Evolutionary conservation across 2,329 filamentous ascomycete genomes (phyloP).

Genomic region (Neoarthrinium moseri): DNA sequence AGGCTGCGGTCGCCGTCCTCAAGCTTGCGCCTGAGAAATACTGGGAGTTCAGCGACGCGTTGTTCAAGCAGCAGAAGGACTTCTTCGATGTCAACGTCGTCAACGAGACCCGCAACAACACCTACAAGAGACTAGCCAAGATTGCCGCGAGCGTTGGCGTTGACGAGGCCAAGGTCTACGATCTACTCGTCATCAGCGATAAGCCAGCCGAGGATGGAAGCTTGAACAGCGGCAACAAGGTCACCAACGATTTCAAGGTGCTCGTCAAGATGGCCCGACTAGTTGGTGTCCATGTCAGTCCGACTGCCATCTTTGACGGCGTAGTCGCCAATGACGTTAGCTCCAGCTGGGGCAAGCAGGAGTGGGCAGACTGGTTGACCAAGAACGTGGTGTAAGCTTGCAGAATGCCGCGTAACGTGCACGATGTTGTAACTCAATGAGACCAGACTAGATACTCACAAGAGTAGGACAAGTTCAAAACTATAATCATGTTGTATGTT

Average conservation of each 20-base stretch:
- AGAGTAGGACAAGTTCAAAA: too few relatives aligned
- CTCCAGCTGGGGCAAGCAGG: conserved; percentile 72
- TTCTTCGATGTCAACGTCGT: conserved; percentile 88
- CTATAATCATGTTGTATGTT: too few relatives aligned
- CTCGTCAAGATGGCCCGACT: conserved; percentile 78
- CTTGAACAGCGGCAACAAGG: conserved; percentile 76
- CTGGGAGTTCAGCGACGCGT: conserved; percentile 71
- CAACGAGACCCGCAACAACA: conserved; percentile 79
- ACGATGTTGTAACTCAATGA: too few relatives aligned
- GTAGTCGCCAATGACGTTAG: conserved; percentile 77
- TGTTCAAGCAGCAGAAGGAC: conserved; percentile 65
- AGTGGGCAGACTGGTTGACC: conserved; percentile 84
- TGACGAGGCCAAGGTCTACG: conserved; percentile 67
- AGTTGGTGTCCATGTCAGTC: conserved; percentile 84
- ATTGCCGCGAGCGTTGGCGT: conserved; percentile 71
- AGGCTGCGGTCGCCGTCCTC: conserved; percentile 81
- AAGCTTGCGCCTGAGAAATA: conserved; percentile 69
- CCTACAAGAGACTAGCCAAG: conserved; percentile 75
- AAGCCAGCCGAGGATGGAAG: conserved; percentile 65
- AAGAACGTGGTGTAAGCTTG: conserved; percentile 47
- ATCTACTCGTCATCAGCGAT: conserved; percentile 66
- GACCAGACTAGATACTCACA: too few relatives aligned
- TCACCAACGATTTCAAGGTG: conserved; percentile 83
- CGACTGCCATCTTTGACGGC: conserved; percentile 86
- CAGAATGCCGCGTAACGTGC: too few relatives aligned